phyloP scores from a whole-genome alignment of 495 filamentous ascomycete species.

The Astrothelium macrocarpum region DNA sequence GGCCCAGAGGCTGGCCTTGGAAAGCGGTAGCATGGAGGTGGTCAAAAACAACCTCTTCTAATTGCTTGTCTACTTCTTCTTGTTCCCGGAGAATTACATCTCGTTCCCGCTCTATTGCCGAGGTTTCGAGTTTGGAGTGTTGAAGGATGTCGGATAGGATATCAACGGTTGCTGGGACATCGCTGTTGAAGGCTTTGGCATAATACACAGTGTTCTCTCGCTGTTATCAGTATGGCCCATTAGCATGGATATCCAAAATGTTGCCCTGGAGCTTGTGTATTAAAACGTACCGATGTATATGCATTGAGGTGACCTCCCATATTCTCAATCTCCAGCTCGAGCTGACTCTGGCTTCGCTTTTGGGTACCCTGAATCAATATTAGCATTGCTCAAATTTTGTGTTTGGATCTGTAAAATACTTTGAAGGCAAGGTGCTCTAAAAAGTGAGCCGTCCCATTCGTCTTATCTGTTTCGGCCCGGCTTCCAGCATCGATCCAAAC shows the following conservation, averaged over 20 bases:
- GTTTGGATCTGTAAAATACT: conserved; percentile 39
- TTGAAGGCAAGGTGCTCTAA: conserved; percentile 99
- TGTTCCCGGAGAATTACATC: conserved; percentile 98
- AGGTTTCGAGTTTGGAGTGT: conserved; percentile 90
- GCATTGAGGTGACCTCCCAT: conserved; percentile 99
- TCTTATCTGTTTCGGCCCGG: conserved; percentile 94
- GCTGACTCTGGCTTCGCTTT: conserved; percentile 85
- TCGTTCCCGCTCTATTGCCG: conserved; percentile 91
- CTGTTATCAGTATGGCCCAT: conserved; percentile 42
- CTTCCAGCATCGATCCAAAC: conserved; percentile 99
- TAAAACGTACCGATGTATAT: conserved; percentile 84
- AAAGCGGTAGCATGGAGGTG: conserved; percentile 97
- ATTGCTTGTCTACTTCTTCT: conserved; percentile 98
- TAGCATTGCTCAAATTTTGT: neutral
- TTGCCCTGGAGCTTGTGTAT: neutral
- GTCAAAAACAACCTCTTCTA: conserved; percentile 99
- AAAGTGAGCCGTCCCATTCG: conserved; percentile 98
- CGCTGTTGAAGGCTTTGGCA: conserved; percentile 95
- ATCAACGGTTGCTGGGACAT: conserved; percentile 90
- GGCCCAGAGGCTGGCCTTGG: conserved; percentile 89
- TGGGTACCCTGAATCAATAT: conserved; percentile 62
- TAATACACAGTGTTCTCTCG: conserved; percentile 99
- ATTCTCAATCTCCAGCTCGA: conserved; percentile 99
- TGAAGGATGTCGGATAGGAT: conserved; percentile 98
- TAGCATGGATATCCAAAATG: neutral